Evolutionary conservation across 2,329 filamentous ascomycete species (phyloP).

Genomic region (Tothia fuscella): DNA sequence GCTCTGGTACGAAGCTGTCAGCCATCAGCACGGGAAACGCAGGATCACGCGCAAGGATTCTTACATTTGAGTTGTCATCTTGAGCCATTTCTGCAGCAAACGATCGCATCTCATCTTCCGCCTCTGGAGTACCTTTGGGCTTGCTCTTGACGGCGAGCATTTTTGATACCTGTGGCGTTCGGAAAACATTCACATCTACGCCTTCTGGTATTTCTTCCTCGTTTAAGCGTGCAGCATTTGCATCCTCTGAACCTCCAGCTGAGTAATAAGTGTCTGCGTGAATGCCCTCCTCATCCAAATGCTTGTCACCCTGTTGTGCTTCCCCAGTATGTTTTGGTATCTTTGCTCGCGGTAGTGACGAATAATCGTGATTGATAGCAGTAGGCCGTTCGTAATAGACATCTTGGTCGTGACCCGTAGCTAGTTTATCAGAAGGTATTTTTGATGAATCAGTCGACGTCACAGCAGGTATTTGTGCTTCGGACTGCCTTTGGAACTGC

Average conservation of each 20-base stretch:
- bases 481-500: constrained; percentile 35
- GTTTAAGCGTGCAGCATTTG: not conserved
- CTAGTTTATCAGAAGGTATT: constrained; percentile 17
- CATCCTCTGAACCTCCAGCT: constrained; percentile 12
- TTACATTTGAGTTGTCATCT: constrained; percentile 19
- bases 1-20: too few relatives aligned
- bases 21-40: not conserved
- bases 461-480: constrained; percentile 40
- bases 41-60: constrained; percentile 24
- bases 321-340: constrained; percentile 41
- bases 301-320: constrained; percentile 30
- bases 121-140: constrained; percentile 23
- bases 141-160: constrained; percentile 37
- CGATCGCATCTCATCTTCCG: too few relatives aligned
- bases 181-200: constrained; percentile 50
- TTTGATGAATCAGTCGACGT: constrained; percentile 24
- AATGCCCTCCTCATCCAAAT: constrained; percentile 31
- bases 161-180: constrained; percentile 45
- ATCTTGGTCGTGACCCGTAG: constrained; percentile 37
- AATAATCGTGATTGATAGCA: constrained; percentile 34
- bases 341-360: constrained; percentile 42
- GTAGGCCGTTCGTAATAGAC: constrained; percentile 43
- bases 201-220: constrained; percentile 42
- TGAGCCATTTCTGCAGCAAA: too few relatives aligned
- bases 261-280: constrained; percentile 46